Percentiles rank a stretch among this genome's conserved stretches.
Conservation (phyloP, 2,329 filamentous ascomycete genomes). For the Penicillium sp. region DNA sequence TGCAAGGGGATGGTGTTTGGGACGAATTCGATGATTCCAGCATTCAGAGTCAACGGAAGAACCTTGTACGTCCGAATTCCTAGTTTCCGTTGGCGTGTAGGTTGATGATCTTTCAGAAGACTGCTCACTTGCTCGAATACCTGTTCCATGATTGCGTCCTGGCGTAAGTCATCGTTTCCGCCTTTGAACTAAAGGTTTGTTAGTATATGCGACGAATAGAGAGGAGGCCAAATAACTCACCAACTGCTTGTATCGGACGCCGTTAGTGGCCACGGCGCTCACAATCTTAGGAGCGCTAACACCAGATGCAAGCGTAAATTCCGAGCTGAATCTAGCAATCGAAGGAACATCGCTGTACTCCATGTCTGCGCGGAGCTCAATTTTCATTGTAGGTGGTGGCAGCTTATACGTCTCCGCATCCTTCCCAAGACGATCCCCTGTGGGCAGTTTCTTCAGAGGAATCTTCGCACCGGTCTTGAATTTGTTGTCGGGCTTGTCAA, state of each 20-base stretch:
- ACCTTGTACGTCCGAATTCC: conserved; percentile 98
- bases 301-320: conserved; percentile 84
- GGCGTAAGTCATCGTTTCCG: conserved; percentile 91
- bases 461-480: conserved; percentile 73
- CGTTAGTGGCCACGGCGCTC: conserved; percentile 78
- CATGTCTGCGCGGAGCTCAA: conserved; percentile 73
- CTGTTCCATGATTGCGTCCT: conserved; percentile 99
- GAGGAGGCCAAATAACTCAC: conserved; percentile 51
- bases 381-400: conserved; percentile 87
- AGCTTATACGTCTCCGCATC: conserved; percentile 70
- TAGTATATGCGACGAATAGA: conserved; percentile 11
- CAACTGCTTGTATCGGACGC: conserved; percentile 81
- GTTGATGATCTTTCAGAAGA: conserved; percentile 81
- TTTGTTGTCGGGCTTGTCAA: conserved; percentile 59
- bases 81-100: conserved; percentile 84
- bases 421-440: conserved; percentile 68
- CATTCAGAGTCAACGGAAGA: conserved; percentile 79
- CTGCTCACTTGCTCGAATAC: conserved; percentile 96
- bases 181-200: conserved; percentile 72
- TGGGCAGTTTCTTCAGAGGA: conserved; percentile 65
- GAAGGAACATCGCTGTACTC: conserved; percentile 79
- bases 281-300: conserved; percentile 94
- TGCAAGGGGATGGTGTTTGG: conserved; percentile 90
- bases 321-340: conserved; percentile 73
- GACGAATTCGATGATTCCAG: conserved; percentile 97